phyloP scores from a whole-genome alignment of 768 basidiomycete species.

The Leccinum barrowsii region DNA sequence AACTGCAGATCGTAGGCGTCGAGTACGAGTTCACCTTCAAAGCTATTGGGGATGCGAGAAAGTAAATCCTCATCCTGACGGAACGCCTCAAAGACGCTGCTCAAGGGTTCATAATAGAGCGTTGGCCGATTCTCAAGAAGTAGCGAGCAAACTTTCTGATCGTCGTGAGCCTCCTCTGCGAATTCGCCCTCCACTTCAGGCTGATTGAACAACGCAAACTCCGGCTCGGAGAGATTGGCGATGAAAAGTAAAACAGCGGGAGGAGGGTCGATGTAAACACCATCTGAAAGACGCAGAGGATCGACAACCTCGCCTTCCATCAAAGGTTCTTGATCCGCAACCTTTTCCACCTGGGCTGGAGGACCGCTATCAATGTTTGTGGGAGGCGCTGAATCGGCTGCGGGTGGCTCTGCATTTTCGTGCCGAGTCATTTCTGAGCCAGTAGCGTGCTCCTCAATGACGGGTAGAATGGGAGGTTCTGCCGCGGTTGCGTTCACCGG shows the following conservation, averaged over 20 bases:
- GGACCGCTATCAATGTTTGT: background rate
- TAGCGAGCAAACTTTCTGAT: slow-evolving; percentile 32
- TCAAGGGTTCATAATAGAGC: slow-evolving; percentile 74
- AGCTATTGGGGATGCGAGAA: slow-evolving; percentile 41
- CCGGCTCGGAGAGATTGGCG: slow-evolving; percentile 36
- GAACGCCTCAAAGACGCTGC: slow-evolving; percentile 66
- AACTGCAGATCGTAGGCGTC: slow-evolving; percentile 71
- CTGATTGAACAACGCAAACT: slow-evolving; percentile 57
- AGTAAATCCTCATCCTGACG: slow-evolving; percentile 56
- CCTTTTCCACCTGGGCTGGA: slow-evolving; percentile 9
- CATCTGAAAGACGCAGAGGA: slow-evolving; percentile 61
- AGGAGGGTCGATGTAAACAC: slow-evolving; percentile 72
- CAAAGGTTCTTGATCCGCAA: slow-evolving; percentile 7
- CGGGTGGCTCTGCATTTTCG: slow-evolving; percentile 6
- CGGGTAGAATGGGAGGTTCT: slow-evolving; percentile 1
- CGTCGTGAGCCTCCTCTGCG: slow-evolving; percentile 8
- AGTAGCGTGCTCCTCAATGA: slow-evolving; percentile 4
- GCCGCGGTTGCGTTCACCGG: slow-evolving; percentile 3
- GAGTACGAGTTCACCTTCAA: slow-evolving; percentile 61
- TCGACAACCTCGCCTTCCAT: slow-evolving; percentile 27
- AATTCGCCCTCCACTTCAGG: slow-evolving; percentile 32
- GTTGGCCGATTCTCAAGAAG: slow-evolving; percentile 63
- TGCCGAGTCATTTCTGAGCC: slow-evolving; percentile 10
- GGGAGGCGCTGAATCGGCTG: slow-evolving; percentile 10
- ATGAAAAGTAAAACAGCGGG: slow-evolving; percentile 59